Percentiles rank a stretch among this genome's conserved stretches.
These are phyloP conservation scores for Boeremia exigua DNA, from an alignment of 2,329 filamentous ascomycete genomes.

Conservation along the genomic window DNA sequence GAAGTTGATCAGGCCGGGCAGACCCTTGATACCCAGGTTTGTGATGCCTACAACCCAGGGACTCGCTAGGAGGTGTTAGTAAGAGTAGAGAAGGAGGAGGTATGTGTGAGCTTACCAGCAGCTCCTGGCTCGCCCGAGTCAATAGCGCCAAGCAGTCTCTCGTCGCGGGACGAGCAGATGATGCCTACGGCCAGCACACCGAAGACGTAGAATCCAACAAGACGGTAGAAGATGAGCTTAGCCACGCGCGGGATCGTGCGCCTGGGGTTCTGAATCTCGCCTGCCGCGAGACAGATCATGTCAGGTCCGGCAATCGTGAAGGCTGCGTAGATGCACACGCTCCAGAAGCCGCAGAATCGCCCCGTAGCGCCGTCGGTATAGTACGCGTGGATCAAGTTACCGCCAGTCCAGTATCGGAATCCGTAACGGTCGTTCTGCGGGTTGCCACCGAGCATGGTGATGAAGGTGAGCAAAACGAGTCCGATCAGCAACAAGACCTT, in stretches of 20 bases:
- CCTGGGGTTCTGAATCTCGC: conserved; percentile 65
- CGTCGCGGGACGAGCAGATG: conserved; percentile 62
- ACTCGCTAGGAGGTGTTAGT: conserved; percentile 43
- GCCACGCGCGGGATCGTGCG: conserved; percentile 65
- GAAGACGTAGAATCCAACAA: conserved; percentile 67
- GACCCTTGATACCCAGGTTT: conserved; percentile 58
- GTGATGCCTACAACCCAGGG: conserved; percentile 59
- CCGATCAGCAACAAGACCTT: conserved; percentile 50
- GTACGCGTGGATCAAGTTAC: conserved; percentile 58
- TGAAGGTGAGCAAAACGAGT: conserved; percentile 59
- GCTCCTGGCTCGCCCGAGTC: conserved; percentile 61
- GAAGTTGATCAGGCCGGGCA: conserved; percentile 72
- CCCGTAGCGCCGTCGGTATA: conserved; percentile 55
- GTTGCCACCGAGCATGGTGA: conserved; percentile 64
- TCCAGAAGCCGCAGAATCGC: conserved; percentile 52
- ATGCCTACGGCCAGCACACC: conserved; percentile 66
- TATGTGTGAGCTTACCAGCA: conserved; percentile 30
- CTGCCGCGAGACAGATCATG: conserved; percentile 52
- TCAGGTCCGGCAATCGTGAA: conserved; percentile 61
- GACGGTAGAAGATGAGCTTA: conserved; percentile 65
- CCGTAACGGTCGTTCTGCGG: conserved; percentile 60
- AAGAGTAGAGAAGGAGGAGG: neutral
- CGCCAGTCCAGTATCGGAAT: conserved; percentile 64
- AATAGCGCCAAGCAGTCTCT: conserved; percentile 44
- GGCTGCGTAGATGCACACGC: conserved; percentile 57